Evolutionary conservation across 179 eudicot species (phyloP).

Genomic region (Vitellaria paradoxa): DNA sequence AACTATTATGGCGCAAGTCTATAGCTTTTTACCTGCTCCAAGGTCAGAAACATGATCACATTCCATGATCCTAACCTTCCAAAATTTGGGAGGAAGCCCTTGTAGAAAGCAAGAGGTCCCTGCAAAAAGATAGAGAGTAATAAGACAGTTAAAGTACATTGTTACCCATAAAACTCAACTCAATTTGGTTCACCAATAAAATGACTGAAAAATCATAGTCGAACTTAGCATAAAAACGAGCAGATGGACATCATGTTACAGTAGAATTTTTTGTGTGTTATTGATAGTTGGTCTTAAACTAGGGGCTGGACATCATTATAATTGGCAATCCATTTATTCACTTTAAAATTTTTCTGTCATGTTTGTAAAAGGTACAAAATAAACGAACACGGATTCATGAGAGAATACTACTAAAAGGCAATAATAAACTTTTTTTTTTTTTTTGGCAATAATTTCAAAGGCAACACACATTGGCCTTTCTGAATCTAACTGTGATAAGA

Average conservation of each 20-base stretch:
- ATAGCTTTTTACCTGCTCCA: constrained; percentile 75
- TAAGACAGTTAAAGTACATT: background rate
- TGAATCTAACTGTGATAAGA: background rate
- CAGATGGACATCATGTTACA: background rate
- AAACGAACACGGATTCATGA: background rate
- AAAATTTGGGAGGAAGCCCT: constrained; percentile 92
- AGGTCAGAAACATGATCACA: constrained; percentile 95
- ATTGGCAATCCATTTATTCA: background rate
- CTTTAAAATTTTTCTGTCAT: background rate
- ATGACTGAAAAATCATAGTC: background rate
- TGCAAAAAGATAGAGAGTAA: constrained; percentile 32
- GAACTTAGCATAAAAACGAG: background rate
- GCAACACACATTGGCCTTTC: background rate
- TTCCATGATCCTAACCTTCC: constrained; percentile 98
- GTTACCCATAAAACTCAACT: too few relatives aligned
- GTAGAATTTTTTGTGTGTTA: background rate
- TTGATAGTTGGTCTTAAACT: background rate
- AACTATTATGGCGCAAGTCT: background rate
- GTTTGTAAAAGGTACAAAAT: background rate
- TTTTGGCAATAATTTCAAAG: background rate
- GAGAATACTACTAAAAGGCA: too few relatives aligned
- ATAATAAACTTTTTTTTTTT: background rate
- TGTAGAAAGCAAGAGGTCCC: constrained; percentile 97
- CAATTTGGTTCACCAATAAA: background rate
- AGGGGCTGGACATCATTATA: background rate